These are phyloP conservation scores for Neoscytalidium dimidiatum DNA, from an alignment of 2,329 filamentous ascomycete species.

Conservation along the genomic window DNA sequence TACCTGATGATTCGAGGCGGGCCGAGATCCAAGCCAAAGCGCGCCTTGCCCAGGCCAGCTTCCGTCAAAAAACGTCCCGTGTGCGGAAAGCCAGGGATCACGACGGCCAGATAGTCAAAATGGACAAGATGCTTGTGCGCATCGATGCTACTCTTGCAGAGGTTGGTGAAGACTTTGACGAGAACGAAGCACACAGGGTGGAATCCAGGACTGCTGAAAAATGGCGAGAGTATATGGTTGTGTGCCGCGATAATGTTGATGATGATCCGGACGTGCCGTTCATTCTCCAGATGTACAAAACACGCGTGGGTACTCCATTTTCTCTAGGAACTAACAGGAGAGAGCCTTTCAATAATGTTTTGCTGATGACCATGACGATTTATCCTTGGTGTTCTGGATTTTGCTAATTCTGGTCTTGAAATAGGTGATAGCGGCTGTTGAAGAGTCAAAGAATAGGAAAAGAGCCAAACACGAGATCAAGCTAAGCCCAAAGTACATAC, in stretches of 20 bases:
- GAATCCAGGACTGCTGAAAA: constrained; percentile 62
- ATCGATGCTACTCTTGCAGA: constrained; percentile 57
- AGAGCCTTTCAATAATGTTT: too few species aligned
- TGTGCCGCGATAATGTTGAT: constrained; percentile 60
- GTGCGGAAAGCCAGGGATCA: constrained; percentile 44
- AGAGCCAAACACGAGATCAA: constrained; percentile 60
- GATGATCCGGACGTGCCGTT: constrained; percentile 51
- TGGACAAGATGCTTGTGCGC: constrained; percentile 68
- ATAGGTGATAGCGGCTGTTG: constrained; percentile 61
- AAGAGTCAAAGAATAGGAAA: constrained; percentile 54
- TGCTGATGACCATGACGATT: too few species aligned
- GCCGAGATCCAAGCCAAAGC: constrained; percentile 41
- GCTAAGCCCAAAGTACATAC: constrained; percentile 54
- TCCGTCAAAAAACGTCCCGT: constrained; percentile 35
- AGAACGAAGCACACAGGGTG: constrained; percentile 62
- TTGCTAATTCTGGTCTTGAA: background rate
- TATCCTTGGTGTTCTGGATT: background rate
- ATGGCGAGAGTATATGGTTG: constrained; percentile 65
- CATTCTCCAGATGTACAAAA: constrained; percentile 62
- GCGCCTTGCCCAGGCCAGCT: constrained; percentile 40
- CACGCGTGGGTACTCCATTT: constrained; percentile 43
- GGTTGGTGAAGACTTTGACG: constrained; percentile 62
- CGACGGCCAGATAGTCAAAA: constrained; percentile 66
- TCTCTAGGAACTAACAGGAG: too few species aligned
- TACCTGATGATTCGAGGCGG: constrained; percentile 42